Evolutionary conservation across 345 rosid species (phyloP).

Genomic region (Gossypioides kirkii): DNA sequence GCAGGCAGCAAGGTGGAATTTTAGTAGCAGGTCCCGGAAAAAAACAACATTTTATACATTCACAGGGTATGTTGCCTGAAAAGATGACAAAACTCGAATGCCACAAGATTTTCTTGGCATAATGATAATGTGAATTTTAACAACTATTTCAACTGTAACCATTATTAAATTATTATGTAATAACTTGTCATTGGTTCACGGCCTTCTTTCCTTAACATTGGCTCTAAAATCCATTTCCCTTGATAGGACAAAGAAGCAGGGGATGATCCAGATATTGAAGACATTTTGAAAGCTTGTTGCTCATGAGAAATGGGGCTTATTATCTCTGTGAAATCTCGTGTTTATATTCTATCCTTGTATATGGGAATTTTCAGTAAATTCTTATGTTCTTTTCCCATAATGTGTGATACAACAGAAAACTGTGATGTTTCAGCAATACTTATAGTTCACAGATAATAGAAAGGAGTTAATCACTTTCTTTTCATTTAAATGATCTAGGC

Average conservation of each 20-base stretch:
- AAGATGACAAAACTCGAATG: not conserved
- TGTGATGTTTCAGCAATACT: too few species aligned
- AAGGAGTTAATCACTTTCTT: too few species aligned
- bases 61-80: conserved; percentile 48
- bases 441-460: too few species aligned
- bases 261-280: conserved; percentile 75
- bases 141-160: not conserved
- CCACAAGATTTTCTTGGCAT: not conserved
- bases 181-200: not conserved
- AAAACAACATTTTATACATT: conserved; percentile 66
- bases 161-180: not conserved
- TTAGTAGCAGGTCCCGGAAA: conserved; percentile 85
- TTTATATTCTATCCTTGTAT: not conserved
- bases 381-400: not conserved
- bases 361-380: not conserved
- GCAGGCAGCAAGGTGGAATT: conserved; percentile 95
- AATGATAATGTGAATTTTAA: not conserved
- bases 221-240: conserved; percentile 6
- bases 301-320: conserved; percentile 28
- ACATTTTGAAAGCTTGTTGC: conserved; percentile 67
- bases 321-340: not conserved
- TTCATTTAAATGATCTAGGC: too few species aligned
- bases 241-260: conserved; percentile 93
- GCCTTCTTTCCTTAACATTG: not conserved
- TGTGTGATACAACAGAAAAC: too few species aligned